phyloP scores from a whole-genome alignment of 208 protist genomes.

The Leishmania turanica region DNA sequence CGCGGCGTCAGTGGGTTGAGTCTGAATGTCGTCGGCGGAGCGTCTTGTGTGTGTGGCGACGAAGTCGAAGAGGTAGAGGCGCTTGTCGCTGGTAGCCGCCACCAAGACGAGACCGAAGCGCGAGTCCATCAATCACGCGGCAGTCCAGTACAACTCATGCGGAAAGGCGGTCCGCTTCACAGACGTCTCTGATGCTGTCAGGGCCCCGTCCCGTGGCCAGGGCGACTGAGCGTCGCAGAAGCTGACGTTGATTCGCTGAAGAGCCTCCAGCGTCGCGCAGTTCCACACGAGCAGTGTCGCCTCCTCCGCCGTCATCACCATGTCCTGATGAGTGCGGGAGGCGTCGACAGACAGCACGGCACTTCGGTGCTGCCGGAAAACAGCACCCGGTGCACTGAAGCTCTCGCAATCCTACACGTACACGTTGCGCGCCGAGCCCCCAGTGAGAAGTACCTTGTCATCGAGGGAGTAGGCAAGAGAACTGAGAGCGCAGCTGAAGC shows the following conservation, averaged over 20 bases:
- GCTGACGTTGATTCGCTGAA: slow-evolving; percentile 16
- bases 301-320: slow-evolving; percentile 34
- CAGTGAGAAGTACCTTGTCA: slow-evolving; percentile 8
- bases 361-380: slow-evolving; percentile 12
- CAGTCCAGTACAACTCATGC: slow-evolving; percentile 22
- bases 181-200: background rate
- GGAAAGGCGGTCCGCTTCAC: background rate
- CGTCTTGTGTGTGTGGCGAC: too few relatives aligned
- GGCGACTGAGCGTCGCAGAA: background rate
- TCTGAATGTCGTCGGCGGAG: background rate
- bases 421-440: slow-evolving; percentile 7
- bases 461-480: slow-evolving; percentile 17
- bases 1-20: background rate
- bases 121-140: slow-evolving; percentile 11
- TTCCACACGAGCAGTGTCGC: slow-evolving; percentile 33
- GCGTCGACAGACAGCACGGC: slow-evolving; percentile 17
- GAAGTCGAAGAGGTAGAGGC: slow-evolving; percentile 5
- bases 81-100: slow-evolving; percentile 22
- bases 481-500: slow-evolving; percentile 14
- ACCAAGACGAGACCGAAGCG: slow-evolving; percentile 14
- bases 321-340: background rate
- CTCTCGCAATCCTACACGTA: slow-evolving; percentile 22
- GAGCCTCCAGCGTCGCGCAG: slow-evolving; percentile 10
- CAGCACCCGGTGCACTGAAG: background rate
- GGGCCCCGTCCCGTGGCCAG: background rate